Conservation (phyloP, 805 yeast genomes). For the Priceomyces medius region DNA sequence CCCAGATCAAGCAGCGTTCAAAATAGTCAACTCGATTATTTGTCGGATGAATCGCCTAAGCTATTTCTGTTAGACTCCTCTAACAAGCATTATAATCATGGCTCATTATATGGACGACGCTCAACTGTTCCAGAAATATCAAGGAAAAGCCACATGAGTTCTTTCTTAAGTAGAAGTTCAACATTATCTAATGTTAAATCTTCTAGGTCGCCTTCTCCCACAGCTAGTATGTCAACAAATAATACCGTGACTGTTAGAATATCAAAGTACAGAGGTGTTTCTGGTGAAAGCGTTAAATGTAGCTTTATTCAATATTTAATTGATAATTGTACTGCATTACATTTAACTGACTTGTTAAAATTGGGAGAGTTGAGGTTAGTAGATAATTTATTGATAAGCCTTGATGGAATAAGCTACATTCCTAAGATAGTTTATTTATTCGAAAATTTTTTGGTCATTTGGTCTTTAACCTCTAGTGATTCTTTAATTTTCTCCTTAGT, state of each 20-base stretch:
- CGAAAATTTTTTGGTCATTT: conserved; percentile 30
- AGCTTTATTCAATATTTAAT: conserved; percentile 29
- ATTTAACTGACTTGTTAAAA: conserved; percentile 23
- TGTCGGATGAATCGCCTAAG: neutral
- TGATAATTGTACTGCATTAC: conserved; percentile 20
- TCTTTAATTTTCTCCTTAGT: conserved; percentile 12
- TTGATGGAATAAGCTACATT: conserved; percentile 8
- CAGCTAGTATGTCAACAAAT: conserved; percentile 17
- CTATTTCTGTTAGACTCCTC: neutral
- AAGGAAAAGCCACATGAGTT: neutral
- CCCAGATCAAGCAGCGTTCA: neutral
- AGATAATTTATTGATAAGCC: conserved; percentile 29
- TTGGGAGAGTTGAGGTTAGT: conserved; percentile 38
- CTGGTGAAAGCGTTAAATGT: conserved; percentile 29
- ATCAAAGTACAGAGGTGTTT: conserved; percentile 14
- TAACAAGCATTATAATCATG: neutral
- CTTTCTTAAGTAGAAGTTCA: neutral
- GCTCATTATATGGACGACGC: neutral
- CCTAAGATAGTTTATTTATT: conserved; percentile 30
- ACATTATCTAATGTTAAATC: conserved; percentile 1
- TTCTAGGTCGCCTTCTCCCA: conserved; percentile 20
- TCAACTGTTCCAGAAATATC: neutral
- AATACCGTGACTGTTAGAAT: conserved; percentile 19
- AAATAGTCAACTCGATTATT: neutral
- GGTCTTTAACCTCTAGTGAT: conserved; percentile 11